A percentile compares a stretch with the other conserved stretches of the same genome.
Evolutionary conservation across 1,284 basidiomycete genomes (phyloP).

Genomic region (Erythrobasidium hasegawianum): DNA sequence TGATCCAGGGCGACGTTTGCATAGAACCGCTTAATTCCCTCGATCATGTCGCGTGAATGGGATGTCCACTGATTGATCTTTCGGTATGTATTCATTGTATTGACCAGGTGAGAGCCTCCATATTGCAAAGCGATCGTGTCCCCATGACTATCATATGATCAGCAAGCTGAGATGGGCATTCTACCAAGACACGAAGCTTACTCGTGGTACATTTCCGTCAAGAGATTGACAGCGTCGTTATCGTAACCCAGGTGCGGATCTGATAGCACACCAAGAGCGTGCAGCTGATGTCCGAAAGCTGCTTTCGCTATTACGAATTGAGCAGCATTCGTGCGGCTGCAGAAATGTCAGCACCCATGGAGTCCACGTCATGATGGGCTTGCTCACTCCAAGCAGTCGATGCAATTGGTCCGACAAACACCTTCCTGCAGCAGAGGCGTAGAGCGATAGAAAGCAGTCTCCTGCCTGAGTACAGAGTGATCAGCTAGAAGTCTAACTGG

Average conservation of each 20-base stretch:
- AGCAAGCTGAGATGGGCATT: too few species aligned
- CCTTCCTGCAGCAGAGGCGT: constrained; percentile 69
- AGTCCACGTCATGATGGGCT: too few species aligned
- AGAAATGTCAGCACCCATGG: constrained; percentile 18
- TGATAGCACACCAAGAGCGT: constrained; percentile 88
- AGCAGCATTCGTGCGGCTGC: constrained; percentile 81
- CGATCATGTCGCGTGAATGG: constrained; percentile 94
- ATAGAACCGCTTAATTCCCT: constrained; percentile 93
- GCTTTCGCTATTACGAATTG: constrained; percentile 98
- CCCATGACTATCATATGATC: too few species aligned
- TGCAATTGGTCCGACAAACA: constrained; percentile 80
- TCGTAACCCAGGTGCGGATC: constrained; percentile 84
- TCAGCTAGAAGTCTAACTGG: background rate
- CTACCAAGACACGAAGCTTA: too few species aligned
- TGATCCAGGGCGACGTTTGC: constrained; percentile 77
- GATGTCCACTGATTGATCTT: constrained; percentile 96
- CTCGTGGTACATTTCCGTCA: constrained; percentile 99
- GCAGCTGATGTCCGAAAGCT: constrained; percentile 90
- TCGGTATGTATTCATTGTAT: constrained; percentile 93
- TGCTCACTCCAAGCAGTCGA: constrained; percentile 80
- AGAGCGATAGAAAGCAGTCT: constrained; percentile 45
- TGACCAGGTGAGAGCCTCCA: constrained; percentile 92
- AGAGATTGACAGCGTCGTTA: constrained; percentile 91
- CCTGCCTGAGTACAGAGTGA: background rate
- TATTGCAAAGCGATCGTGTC: constrained; percentile 85